Conservation (phyloP, 257 asterid species). For the Salvia miltiorrhiza region DNA sequence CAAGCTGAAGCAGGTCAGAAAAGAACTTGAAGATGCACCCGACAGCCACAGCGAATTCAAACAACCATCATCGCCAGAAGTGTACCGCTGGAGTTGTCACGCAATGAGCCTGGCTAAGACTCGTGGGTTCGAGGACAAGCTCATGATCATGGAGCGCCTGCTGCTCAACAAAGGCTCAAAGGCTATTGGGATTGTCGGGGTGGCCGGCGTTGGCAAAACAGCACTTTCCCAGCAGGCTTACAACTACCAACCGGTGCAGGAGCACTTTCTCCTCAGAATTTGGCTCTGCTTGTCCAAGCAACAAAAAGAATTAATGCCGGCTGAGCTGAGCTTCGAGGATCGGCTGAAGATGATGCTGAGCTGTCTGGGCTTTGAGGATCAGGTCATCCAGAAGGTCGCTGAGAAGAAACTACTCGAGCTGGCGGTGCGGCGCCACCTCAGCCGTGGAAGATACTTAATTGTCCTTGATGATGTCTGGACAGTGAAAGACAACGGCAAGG, state of each 20-base stretch:
- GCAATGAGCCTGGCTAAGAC: slow-evolving; percentile 8
- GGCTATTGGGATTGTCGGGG: slow-evolving; percentile 38
- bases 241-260: slow-evolving; percentile 25
- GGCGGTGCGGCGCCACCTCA: slow-evolving; percentile 34
- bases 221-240: slow-evolving; percentile 38
- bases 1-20: slow-evolving; percentile 19
- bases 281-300: slow-evolving; percentile 50
- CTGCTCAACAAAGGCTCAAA: slow-evolving; percentile 23
- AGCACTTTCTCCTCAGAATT: slow-evolving; percentile 34
- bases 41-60: background rate
- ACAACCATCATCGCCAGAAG: no score
- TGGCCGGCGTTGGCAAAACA: slow-evolving; percentile 52
- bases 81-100: slow-evolving; percentile 36
- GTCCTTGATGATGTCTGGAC: slow-evolving; percentile 43
- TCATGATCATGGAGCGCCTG: slow-evolving; percentile 36
- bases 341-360: slow-evolving; percentile 31
- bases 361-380: slow-evolving; percentile 37
- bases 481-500: background rate
- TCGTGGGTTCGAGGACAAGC: slow-evolving; percentile 33
- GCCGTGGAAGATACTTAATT: slow-evolving; percentile 36
- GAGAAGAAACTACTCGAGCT: slow-evolving; percentile 16
- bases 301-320: slow-evolving; percentile 10
- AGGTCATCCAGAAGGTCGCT: background rate
- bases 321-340: slow-evolving; percentile 11
- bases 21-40: slow-evolving; percentile 8